Evolutionary conservation across 352 stramenopile species (phyloP).

Genomic region (Pythium utonaiense): DNA sequence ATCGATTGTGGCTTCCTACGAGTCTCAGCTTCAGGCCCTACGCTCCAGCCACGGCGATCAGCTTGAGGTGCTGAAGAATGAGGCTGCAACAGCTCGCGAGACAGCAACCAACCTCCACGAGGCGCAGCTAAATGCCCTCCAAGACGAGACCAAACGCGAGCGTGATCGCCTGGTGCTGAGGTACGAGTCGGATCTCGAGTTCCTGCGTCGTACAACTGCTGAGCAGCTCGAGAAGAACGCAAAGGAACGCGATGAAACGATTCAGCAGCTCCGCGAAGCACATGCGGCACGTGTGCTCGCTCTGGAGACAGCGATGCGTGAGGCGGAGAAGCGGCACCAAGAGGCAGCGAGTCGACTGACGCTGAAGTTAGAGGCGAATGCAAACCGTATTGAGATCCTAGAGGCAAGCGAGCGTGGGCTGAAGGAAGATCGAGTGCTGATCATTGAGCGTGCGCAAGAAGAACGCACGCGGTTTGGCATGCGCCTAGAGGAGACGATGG

Average conservation of each 20-base stretch:
- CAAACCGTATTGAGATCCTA: slow-evolving; percentile 24
- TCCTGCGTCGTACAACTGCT: slow-evolving; percentile 28
- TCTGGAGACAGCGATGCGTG: slow-evolving; percentile 44
- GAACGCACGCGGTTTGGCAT: slow-evolving; percentile 8
- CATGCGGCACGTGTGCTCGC: slow-evolving; percentile 36
- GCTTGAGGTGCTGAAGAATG: slow-evolving; percentile 13
- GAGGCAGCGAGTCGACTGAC: slow-evolving; percentile 15
- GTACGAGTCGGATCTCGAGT: slow-evolving; percentile 52
- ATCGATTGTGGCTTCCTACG: background rate
- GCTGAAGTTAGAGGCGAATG: slow-evolving; percentile 23
- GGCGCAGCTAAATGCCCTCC: slow-evolving; percentile 2
- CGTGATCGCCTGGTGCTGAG: slow-evolving; percentile 23
- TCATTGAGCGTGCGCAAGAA: slow-evolving; percentile 1
- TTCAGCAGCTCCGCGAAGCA: slow-evolving; percentile 39
- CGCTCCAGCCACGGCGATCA: slow-evolving; percentile 20
- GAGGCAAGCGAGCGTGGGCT: slow-evolving; percentile 19
- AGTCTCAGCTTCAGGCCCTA: background rate
- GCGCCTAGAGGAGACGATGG: slow-evolving; percentile 39
- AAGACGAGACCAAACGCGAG: slow-evolving; percentile 20
- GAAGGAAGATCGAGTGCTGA: background rate
- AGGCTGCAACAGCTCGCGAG: slow-evolving; percentile 15
- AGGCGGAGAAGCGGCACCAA: slow-evolving; percentile 32
- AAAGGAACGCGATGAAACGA: slow-evolving; percentile 27
- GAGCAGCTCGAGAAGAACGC: slow-evolving; percentile 33
- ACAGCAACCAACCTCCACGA: slow-evolving; percentile 15